Percentiles rank a stretch among this genome's conserved stretches.
Evolutionary conservation across 805 yeast genomes (phyloP).

Genomic region (Starmerella bombi): DNA sequence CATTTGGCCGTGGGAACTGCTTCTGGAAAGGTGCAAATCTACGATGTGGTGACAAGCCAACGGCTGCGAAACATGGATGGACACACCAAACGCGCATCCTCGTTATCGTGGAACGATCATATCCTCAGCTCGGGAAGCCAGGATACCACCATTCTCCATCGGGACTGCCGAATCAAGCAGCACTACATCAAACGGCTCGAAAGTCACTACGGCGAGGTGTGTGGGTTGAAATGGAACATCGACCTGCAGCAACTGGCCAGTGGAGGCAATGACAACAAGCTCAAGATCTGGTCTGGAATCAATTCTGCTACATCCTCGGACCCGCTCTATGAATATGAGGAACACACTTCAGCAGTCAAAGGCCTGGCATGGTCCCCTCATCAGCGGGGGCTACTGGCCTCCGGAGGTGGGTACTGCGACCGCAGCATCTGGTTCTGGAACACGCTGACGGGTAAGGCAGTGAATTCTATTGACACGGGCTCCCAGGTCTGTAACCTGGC

Average conservation of each 20-base stretch:
- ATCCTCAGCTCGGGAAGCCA: slow-evolving; percentile 76
- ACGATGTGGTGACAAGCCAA: slow-evolving; percentile 76
- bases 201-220: slow-evolving; percentile 82
- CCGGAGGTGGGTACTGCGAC: slow-evolving; percentile 97
- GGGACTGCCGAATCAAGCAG: slow-evolving; percentile 81
- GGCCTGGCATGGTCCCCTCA: slow-evolving; percentile 98
- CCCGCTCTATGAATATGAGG: slow-evolving; percentile 63
- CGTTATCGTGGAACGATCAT: slow-evolving; percentile 90
- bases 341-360: slow-evolving; percentile 90
- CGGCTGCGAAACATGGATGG: slow-evolving; percentile 89
- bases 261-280: slow-evolving; percentile 87
- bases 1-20: slow-evolving; percentile 88
- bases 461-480: slow-evolving; percentile 82
- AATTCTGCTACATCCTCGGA: slow-evolving; percentile 23
- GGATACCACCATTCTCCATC: slow-evolving; percentile 69
- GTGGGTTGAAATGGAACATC: slow-evolving; percentile 88
- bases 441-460: slow-evolving; percentile 57
- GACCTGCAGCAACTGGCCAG: slow-evolving; percentile 86
- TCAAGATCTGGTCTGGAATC: slow-evolving; percentile 79
- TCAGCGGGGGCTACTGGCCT: slow-evolving; percentile 80
- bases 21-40: slow-evolving; percentile 78
- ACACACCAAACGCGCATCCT: slow-evolving; percentile 69
- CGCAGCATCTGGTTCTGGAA: slow-evolving; percentile 86
- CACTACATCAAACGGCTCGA: slow-evolving; percentile 63
- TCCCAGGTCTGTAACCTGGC: slow-evolving; percentile 89